Conservation (phyloP, 768 basidiomycete species). For the Auricularia heimuer region DNA sequence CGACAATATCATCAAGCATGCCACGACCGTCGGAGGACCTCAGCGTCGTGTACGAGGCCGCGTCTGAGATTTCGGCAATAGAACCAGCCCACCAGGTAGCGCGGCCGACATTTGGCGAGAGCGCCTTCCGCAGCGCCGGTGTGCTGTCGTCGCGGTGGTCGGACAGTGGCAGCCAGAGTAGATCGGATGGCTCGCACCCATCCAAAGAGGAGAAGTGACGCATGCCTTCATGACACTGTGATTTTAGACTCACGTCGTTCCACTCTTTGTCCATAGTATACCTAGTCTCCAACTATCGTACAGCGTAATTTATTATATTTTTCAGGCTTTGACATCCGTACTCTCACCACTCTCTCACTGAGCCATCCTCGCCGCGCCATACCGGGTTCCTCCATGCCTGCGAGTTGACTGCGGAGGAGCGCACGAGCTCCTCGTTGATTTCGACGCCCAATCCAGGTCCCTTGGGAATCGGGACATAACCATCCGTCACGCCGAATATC, state of each 20-base stretch:
- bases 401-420: constrained; percentile 17
- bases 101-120: neutral
- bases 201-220: too few relatives aligned
- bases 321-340: neutral
- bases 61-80: neutral
- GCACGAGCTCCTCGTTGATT: constrained; percentile 49
- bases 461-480: constrained; percentile 36
- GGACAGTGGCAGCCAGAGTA: neutral
- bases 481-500: constrained; percentile 44
- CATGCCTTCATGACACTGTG: neutral
- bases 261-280: neutral
- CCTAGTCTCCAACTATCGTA: neutral
- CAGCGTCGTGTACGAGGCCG: neutral
- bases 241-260: neutral
- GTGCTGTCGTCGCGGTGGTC: neutral
- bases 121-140: neutral
- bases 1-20: neutral
- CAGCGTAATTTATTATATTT: neutral
- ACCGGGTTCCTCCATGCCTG: constrained; percentile 34
- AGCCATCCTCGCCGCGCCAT: constrained; percentile 47
- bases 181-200: neutral
- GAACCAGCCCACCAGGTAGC: neutral
- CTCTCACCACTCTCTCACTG: constrained; percentile 42
- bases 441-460: constrained; percentile 52
- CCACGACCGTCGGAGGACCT: neutral